Conservation (phyloP, 352 stramenopile species). For the Globisporangium heterothallicum region DNA sequence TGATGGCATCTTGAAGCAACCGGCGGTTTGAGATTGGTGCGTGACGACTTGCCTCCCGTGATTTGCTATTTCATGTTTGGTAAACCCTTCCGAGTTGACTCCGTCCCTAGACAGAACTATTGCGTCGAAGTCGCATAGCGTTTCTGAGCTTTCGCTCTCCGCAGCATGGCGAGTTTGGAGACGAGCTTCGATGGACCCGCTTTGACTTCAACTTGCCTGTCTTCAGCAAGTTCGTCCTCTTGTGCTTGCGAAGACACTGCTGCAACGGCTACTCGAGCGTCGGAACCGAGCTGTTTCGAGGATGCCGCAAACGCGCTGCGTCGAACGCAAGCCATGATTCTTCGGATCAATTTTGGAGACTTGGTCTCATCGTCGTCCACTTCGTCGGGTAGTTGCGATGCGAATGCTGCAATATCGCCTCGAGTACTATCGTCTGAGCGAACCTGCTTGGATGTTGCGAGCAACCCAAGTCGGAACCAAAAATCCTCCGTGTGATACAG, state of each 20-base stretch:
- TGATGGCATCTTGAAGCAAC: too few species aligned
- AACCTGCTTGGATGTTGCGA: constrained; percentile 1
- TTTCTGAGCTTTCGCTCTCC: constrained; percentile 1
- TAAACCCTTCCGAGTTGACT: too few species aligned
- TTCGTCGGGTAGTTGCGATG: neutral
- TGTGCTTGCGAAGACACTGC: neutral
- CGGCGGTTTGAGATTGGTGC: too few species aligned
- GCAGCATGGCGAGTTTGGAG: neutral
- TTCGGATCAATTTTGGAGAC: neutral
- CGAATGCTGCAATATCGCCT: neutral
- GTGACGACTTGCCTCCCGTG: too few species aligned
- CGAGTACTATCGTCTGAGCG: neutral
- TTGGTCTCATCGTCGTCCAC: neutral
- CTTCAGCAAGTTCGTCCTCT: neutral
- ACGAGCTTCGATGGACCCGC: neutral
- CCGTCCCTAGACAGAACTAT: too few species aligned
- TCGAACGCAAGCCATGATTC: neutral
- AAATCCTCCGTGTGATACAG: constrained; percentile 50
- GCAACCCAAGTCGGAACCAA: constrained; percentile 30
- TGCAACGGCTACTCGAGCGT: neutral
- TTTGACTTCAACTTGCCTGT: neutral
- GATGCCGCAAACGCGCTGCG: neutral
- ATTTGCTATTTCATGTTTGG: too few species aligned
- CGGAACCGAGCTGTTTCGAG: neutral
- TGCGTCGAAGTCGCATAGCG: neutral